Percentiles rank a stretch among this genome's conserved stretches.
These are phyloP conservation scores for Guadua angustifolia DNA, from an alignment of 176 grass and related monocot genomes.

Conservation along the genomic window DNA sequence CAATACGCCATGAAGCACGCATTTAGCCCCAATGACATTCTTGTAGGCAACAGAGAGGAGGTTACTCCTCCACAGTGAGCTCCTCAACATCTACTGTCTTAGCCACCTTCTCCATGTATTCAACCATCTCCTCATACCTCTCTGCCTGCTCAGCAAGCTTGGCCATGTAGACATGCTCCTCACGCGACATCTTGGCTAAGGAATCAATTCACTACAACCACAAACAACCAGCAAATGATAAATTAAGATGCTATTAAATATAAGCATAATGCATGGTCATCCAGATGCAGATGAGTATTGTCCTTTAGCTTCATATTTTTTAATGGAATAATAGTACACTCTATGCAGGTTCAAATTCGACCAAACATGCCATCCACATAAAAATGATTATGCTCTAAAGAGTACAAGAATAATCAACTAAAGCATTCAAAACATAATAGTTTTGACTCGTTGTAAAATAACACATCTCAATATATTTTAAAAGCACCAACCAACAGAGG, in stretches of 20 bases:
- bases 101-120: not conserved
- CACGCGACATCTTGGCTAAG: not conserved
- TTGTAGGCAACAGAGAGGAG: not conserved
- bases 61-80: not conserved
- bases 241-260: not conserved
- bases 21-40: constrained; percentile 9
- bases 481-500: not conserved
- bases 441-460: not conserved
- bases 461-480: not conserved
- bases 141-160: not conserved
- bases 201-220: not conserved
- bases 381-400: not conserved
- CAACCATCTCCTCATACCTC: not conserved
- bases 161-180: constrained; percentile 4
- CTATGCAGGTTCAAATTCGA: not conserved
- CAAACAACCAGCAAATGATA: not conserved
- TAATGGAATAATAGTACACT: not conserved
- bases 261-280: not conserved
- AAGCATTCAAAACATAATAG: not conserved
- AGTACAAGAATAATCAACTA: not conserved
- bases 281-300: not conserved
- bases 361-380: not conserved
- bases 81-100: not conserved
- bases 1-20: not conserved
- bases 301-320: not conserved